Conservation (phyloP, 768 basidiomycete species). For the Mycena alexandri region DNA sequence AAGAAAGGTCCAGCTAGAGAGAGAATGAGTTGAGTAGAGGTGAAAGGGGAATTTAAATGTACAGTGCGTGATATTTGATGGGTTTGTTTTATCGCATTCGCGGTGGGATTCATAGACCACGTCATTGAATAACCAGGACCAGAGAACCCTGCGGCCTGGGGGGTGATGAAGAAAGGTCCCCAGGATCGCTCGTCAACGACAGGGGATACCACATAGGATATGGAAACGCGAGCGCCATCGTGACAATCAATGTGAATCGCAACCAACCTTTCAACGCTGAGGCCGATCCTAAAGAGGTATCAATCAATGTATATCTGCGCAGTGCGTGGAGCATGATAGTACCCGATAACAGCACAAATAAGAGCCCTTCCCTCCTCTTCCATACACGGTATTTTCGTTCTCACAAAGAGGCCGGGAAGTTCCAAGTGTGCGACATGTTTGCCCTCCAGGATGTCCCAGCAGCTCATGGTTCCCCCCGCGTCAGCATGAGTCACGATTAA, state of each 20-base stretch:
- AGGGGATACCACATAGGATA: slow-evolving; percentile 8
- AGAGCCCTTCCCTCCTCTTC: slow-evolving; percentile 2
- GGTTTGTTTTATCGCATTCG: no score
- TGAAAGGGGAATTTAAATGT: no score
- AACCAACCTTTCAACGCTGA: neutral
- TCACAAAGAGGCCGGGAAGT: neutral
- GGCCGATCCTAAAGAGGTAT: neutral
- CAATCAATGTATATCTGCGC: neutral
- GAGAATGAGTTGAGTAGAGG: no score
- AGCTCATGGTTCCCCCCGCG: neutral
- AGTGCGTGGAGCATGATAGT: neutral
- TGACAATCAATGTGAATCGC: neutral
- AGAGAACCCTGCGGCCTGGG: neutral
- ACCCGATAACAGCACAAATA: neutral
- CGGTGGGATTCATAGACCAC: slow-evolving; percentile 1
- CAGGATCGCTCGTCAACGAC: neutral
- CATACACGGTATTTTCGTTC: neutral
- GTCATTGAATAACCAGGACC: neutral
- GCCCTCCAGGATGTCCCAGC: slow-evolving; percentile 4
- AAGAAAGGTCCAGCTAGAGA: no score
- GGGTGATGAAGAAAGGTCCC: neutral
- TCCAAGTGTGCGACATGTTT: neutral
- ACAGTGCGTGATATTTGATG: no score
- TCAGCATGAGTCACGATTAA: neutral
- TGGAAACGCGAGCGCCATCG: neutral